phyloP scores from a whole-genome alignment of 129 eudicot genomes.

The Pulicaria dysenterica region DNA sequence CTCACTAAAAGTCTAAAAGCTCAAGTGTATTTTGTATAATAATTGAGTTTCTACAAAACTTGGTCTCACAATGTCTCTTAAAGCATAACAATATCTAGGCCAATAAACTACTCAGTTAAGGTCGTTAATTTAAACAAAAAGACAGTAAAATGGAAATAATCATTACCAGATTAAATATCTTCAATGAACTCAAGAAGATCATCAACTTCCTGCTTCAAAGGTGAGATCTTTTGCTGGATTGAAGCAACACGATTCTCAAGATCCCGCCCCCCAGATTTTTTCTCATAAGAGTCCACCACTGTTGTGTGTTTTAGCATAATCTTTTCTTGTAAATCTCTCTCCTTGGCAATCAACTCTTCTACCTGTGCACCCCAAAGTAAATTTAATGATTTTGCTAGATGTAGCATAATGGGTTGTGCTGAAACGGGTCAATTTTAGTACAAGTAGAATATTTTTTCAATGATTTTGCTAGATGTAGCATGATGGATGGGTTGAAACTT shows the following conservation, averaged over 20 bases:
- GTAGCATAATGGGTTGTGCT: no score
- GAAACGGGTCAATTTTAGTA: no score
- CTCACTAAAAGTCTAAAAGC: constrained; percentile 12
- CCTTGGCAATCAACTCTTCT: constrained; percentile 82
- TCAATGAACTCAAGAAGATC: constrained; percentile 83
- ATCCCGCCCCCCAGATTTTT: constrained; percentile 73
- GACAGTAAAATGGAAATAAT: background rate
- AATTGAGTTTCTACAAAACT: constrained; percentile 21
- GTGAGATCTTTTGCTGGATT: constrained; percentile 76
- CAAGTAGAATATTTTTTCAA: no score
- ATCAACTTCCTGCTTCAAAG: constrained; percentile 86
- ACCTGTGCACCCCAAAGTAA: constrained; percentile 48
- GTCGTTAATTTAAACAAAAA: constrained; percentile 3
- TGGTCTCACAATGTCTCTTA: background rate
- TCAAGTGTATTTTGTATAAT: constrained; percentile 9
- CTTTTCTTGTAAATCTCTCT: constrained; percentile 87
- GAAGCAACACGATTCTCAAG: constrained; percentile 75
- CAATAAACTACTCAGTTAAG: constrained; percentile 16
- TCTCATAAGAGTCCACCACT: constrained; percentile 83
- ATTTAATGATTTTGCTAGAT: background rate
- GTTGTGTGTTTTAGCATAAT: constrained; percentile 79
- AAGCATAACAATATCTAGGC: background rate
- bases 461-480: no score
- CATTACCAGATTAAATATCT: constrained; percentile 48
- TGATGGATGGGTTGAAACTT: no score